Evolutionary conservation across 257 asterid species (phyloP).

Genomic region (Cordia subcordata): DNA sequence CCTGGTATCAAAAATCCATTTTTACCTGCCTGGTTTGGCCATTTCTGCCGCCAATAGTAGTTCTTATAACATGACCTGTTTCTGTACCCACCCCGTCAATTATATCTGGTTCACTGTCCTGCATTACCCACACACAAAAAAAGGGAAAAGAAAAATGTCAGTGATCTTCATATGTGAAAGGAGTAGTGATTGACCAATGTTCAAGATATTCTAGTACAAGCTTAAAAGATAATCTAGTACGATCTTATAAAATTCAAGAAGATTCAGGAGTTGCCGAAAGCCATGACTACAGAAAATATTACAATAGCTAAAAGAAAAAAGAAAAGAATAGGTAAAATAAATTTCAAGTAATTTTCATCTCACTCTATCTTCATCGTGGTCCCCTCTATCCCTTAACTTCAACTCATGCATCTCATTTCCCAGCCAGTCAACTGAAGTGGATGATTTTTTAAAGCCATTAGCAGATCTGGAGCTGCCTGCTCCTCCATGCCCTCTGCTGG

Average conservation of each 20-base stretch:
- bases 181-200: neutral
- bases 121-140: constrained; percentile 26
- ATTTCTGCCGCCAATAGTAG: constrained; percentile 83
- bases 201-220: too few species aligned
- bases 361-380: constrained; percentile 79
- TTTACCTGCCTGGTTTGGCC: constrained; percentile 92
- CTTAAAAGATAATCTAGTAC: too few species aligned
- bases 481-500: constrained; percentile 42
- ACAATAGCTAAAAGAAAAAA: neutral
- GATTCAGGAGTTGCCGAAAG: constrained; percentile 6
- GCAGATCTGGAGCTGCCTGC: constrained; percentile 45
- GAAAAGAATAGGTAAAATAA: neutral
- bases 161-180: neutral
- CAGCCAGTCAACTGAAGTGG: constrained; percentile 95
- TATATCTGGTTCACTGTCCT: constrained; percentile 93
- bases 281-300: constrained; percentile 1
- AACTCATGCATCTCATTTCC: constrained; percentile 94
- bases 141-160: neutral
- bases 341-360: constrained; percentile 17
- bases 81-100: constrained; percentile 96
- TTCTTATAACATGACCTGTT: constrained; percentile 84
- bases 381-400: constrained; percentile 82
- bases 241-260: constrained; percentile 1
- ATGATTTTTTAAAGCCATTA: constrained; percentile 60
- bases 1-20: constrained; percentile 12